Conservation (phyloP, 768 basidiomycete genomes). For the Chiua virens region DNA sequence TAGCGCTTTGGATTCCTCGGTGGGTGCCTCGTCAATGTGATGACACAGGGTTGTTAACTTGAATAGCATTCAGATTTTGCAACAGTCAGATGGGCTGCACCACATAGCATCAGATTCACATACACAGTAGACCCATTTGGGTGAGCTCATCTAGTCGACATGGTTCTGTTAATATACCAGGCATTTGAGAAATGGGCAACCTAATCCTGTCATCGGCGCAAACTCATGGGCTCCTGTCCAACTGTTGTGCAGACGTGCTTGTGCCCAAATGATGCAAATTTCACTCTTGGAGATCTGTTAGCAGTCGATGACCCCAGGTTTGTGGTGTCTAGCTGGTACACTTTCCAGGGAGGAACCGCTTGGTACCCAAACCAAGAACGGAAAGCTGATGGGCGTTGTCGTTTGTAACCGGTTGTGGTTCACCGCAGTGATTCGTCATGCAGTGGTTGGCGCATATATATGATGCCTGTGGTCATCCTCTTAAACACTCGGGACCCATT, state of each 20-base stretch:
- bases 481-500: no score
- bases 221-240: not conserved
- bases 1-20: not conserved
- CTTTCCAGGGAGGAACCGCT: slow-evolving; percentile 44
- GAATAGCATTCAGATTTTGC: not conserved
- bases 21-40: not conserved
- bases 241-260: not conserved
- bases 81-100: not conserved
- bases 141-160: slow-evolving; percentile 13
- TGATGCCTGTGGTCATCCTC: no score
- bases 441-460: no score
- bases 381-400: slow-evolving; percentile 51
- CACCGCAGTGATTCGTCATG: no score
- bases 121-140: slow-evolving; percentile 5
- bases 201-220: not conserved
- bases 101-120: not conserved
- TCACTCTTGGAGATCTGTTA: slow-evolving; percentile 35
- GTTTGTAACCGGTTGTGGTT: no score
- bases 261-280: slow-evolving; percentile 42
- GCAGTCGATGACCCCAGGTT: slow-evolving; percentile 42
- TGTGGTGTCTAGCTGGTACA: slow-evolving; percentile 42
- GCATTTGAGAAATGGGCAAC: slow-evolving; percentile 3
- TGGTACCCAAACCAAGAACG: slow-evolving; percentile 50
- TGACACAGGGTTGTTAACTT: not conserved
- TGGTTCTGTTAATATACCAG: slow-evolving; percentile 11